These are phyloP conservation scores for Aspergillus vadensis DNA, from an alignment of 2,329 filamentous ascomycete species.

Conservation along the genomic window DNA sequence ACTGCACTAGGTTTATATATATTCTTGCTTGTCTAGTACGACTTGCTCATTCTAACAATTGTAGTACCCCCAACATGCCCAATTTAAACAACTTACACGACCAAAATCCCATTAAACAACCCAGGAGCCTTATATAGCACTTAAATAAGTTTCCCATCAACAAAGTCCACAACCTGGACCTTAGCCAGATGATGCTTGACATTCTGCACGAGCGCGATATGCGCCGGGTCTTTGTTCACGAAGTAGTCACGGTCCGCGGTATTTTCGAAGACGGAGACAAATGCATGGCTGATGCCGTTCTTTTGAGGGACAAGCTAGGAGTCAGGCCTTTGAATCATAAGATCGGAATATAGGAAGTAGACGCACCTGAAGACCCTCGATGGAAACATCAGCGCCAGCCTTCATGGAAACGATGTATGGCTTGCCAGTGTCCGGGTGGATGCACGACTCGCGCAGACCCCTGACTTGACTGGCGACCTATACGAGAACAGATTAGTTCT, in stretches of 20 bases:
- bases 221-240: neutral
- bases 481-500: neutral
- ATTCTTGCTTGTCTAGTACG: neutral
- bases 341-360: too few species aligned
- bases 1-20: neutral
- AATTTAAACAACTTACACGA: too few species aligned
- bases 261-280: conserved; percentile 1
- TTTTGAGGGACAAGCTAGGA: neutral
- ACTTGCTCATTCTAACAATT: too few species aligned
- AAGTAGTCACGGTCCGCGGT: conserved; percentile 3
- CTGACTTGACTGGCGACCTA: neutral
- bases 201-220: neutral
- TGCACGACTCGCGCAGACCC: neutral
- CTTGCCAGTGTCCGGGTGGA: neutral
- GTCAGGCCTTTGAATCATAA: accelerated
- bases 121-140: too few species aligned
- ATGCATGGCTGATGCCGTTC: conserved; percentile 2
- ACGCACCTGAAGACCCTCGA: neutral
- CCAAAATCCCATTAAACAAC: too few species aligned
- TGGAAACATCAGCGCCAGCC: neutral
- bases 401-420: conserved; percentile 3
- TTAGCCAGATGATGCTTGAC: neutral
- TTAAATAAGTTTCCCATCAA: neutral
- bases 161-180: conserved; percentile 6
- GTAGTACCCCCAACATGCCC: accelerated